Conservation (phyloP, 305 asterid genomes). For the Fraxinus angustifolia region DNA sequence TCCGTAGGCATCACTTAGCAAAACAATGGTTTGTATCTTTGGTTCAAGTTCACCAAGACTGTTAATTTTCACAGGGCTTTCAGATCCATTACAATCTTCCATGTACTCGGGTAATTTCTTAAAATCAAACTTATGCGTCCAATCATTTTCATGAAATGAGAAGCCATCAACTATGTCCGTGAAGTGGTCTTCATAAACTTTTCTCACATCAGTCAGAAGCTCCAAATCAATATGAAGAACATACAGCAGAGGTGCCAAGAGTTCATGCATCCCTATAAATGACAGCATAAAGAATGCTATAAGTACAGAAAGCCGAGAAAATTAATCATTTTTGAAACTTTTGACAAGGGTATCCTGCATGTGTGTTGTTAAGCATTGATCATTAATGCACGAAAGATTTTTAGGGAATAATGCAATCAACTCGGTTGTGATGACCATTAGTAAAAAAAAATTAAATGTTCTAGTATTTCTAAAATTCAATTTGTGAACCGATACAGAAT, state of each 20-base stretch:
- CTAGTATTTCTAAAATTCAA: slow-evolving; percentile 6
- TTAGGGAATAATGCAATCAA: not conserved
- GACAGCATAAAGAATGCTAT: slow-evolving; percentile 21
- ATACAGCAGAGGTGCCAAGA: slow-evolving; percentile 79
- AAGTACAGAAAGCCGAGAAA: slow-evolving; percentile 15
- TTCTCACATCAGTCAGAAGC: slow-evolving; percentile 76
- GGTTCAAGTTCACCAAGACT: slow-evolving; percentile 68
- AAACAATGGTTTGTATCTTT: slow-evolving; percentile 55
- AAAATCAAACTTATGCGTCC: slow-evolving; percentile 71
- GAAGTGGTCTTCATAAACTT: slow-evolving; percentile 64
- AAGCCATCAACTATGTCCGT: slow-evolving; percentile 82
- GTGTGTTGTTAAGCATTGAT: slow-evolving; percentile 1
- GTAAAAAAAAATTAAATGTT: not conserved
- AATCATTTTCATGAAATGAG: slow-evolving; percentile 72
- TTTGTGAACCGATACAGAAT: not conserved
- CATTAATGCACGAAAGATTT: not conserved
- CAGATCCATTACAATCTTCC: slow-evolving; percentile 36
- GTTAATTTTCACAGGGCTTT: slow-evolving; percentile 36
- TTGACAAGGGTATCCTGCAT: not conserved
- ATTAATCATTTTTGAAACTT: not conserved
- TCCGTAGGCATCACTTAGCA: slow-evolving; percentile 87
- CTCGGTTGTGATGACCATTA: not conserved
- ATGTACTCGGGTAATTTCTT: slow-evolving; percentile 66
- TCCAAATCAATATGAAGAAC: slow-evolving; percentile 84
- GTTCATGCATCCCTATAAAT: slow-evolving; percentile 91